Conservation (phyloP, 2,329 filamentous ascomycete species). For the Penicillium sp. region DNA sequence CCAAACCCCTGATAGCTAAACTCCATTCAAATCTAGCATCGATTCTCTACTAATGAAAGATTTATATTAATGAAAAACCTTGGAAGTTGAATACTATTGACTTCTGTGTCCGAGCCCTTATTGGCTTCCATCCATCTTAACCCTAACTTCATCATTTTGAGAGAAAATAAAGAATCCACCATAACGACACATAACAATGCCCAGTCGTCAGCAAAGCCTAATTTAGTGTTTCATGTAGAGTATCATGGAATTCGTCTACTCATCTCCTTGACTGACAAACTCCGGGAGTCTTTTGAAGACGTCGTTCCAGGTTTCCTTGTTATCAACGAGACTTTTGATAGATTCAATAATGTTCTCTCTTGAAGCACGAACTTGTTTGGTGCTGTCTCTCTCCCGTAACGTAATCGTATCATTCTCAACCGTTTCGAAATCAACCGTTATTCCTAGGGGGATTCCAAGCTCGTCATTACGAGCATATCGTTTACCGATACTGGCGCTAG, state of each 20-base stretch:
- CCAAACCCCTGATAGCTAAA: too few species aligned
- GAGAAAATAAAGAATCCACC: too few species aligned
- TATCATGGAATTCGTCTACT: neutral
- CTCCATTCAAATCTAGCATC: too few species aligned
- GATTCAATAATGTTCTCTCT: slow-evolving; percentile 67
- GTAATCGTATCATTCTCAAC: slow-evolving; percentile 73
- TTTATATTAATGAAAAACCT: too few species aligned
- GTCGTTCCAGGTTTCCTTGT: slow-evolving; percentile 56
- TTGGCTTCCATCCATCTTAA: too few species aligned
- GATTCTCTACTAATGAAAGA: too few species aligned
- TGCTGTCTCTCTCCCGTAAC: slow-evolving; percentile 75
- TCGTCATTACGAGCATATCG: slow-evolving; percentile 93
- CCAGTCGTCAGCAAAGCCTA: too few species aligned
- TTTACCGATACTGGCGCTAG: slow-evolving; percentile 87
- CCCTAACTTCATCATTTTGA: too few species aligned
- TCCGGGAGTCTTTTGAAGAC: slow-evolving; percentile 67
- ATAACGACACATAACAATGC: too few species aligned
- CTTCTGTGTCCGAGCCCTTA: too few species aligned
- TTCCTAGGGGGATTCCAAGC: slow-evolving; percentile 81
- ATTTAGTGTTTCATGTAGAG: too few species aligned
- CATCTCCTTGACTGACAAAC: slow-evolving; percentile 54
- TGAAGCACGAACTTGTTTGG: slow-evolving; percentile 71
- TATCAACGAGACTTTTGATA: slow-evolving; percentile 53
- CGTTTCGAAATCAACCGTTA: slow-evolving; percentile 84
- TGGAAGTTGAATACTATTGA: too few species aligned